Base-by-base conservation (phyloP, 768 basidiomycete species). In the Mycena galericulata region DNA sequence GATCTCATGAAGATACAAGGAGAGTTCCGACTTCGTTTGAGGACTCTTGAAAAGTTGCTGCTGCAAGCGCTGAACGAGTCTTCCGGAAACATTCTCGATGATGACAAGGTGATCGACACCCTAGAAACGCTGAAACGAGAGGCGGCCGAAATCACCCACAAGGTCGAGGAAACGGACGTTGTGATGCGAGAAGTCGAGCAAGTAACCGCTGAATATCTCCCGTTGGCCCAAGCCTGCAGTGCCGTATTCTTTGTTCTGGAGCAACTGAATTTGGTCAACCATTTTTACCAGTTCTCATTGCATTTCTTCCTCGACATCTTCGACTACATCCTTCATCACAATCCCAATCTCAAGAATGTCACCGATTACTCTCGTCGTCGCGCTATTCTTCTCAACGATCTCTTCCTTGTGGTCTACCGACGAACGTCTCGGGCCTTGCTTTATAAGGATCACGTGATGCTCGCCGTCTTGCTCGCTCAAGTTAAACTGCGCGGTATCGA, bases 221-320 rank as follows among this genome's bases (percentile, higher is more conserved):
- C 97, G 11, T 81, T 99, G 53, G 97, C 98, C 0, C 95, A 96
- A 75, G 96, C 96, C 5, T 98, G 97, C 86, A 97, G 96, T 77
- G 90, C 95, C 1, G 91, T 98, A 46, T 99, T 95, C 88, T 99
- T 99, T 82, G 93, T 97, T 65, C 84, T 99, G 73, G 97, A 99
- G 75, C 96, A 98, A 75, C 87, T 99, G 55, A 92, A 95, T 77
- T 86, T 92, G 59, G 89, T 98, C 83, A 95, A 97, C 76, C 97
- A 98, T 80, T 99, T 99, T 84, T 99, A 99, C 76, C 95, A 98
- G 79, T 99, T 99, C 85, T 99, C 98, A 2, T 87, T 99, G 50
- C 92, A 86, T 30, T 98, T 97, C 87, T 99, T 99, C 92, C 88
- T 99, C 66, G 97, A 98, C 77, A 97, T 98, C 75, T 99, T 99